These are phyloP conservation scores for Handroanthus guayacan DNA, from an alignment of 257 asterid genomes.

Conservation along the genomic window DNA sequence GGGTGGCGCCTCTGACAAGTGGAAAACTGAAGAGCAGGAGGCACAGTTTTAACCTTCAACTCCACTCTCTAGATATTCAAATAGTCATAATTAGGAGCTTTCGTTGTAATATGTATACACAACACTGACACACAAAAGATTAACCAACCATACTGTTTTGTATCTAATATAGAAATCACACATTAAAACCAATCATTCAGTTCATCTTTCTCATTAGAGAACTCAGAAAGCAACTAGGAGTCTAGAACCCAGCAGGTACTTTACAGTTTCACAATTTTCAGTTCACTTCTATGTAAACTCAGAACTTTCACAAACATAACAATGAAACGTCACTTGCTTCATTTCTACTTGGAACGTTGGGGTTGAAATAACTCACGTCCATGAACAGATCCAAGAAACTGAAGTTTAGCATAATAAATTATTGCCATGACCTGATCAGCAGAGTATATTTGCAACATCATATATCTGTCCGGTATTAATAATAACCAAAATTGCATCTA, in stretches of 20 bases:
- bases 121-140: too few relatives aligned
- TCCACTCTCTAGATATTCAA: too few relatives aligned
- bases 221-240: neutral
- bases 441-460: constrained; percentile 25
- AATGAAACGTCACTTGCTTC: constrained; percentile 29
- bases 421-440: constrained; percentile 39
- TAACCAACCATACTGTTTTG: too few relatives aligned
- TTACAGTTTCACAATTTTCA: neutral
- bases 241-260: constrained; percentile 18
- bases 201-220: too few relatives aligned
- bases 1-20: too few relatives aligned
- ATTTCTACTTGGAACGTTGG: constrained; percentile 15
- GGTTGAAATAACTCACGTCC: constrained; percentile 23
- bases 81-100: too few relatives aligned
- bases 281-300: neutral
- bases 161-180: too few relatives aligned
- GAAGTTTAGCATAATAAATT: constrained; percentile 21
- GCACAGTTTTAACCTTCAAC: too few relatives aligned
- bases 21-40: too few relatives aligned
- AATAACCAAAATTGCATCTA: neutral
- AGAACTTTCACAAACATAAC: neutral
- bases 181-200: too few relatives aligned
- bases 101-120: too few relatives aligned
- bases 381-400: constrained; percentile 32
- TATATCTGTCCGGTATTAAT: too few relatives aligned